These are phyloP conservation scores for Murraya koenigii DNA, from an alignment of 345 rosid species.

Conservation along the genomic window DNA sequence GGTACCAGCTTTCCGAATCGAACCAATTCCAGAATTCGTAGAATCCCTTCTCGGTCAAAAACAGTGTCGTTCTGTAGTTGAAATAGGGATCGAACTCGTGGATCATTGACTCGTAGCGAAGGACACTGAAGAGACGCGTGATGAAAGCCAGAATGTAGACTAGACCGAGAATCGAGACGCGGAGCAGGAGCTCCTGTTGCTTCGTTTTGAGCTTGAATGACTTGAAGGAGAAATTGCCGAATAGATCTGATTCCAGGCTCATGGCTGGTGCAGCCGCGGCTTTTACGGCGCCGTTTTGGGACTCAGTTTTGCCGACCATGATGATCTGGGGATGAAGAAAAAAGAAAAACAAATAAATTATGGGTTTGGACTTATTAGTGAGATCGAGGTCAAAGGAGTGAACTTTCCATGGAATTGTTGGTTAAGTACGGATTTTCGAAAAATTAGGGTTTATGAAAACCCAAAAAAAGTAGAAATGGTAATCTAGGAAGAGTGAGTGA, in stretches of 20 bases:
- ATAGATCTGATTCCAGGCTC: constrained; percentile 46
- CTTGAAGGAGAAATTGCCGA: constrained; percentile 37
- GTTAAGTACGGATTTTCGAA: background rate
- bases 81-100: constrained; percentile 98
- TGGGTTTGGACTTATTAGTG: background rate
- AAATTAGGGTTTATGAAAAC: background rate
- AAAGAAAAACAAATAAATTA: background rate
- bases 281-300: constrained; percentile 1
- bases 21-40: constrained; percentile 99
- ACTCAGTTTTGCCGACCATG: background rate
- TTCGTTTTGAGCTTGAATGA: constrained; percentile 72
- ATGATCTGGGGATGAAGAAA: background rate
- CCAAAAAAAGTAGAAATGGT: constrained; percentile 8
- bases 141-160: constrained; percentile 85
- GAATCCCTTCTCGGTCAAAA: constrained; percentile 78
- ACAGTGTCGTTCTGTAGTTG: constrained; percentile 88
- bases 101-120: constrained; percentile 97
- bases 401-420: background rate
- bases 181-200: constrained; percentile 90
- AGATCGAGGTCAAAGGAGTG: background rate
- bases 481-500: background rate
- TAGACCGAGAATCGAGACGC: constrained; percentile 78
- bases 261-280: background rate
- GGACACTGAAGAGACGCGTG: constrained; percentile 84
- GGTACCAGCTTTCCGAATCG: constrained; percentile 97